Percentiles rank a stretch among this genome's conserved stretches.
Conservation (phyloP, 345 rosid species). For the Moringa oleifera region DNA sequence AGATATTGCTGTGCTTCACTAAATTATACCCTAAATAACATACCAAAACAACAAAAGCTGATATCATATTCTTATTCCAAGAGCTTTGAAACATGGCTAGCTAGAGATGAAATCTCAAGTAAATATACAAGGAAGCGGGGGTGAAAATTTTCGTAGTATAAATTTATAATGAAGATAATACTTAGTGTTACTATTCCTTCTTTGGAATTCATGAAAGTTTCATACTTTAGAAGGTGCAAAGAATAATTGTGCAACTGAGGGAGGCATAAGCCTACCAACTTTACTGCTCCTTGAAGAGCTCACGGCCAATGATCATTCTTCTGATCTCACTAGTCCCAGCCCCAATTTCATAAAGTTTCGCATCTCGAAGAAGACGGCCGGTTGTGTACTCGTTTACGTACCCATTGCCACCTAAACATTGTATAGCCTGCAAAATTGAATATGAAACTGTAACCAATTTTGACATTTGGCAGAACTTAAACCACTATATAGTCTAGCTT, state of each 20-base stretch:
- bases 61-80: too few relatives aligned
- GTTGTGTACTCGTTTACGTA: slow-evolving; percentile 84
- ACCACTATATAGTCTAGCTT: too few relatives aligned
- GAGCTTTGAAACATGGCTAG: too few relatives aligned
- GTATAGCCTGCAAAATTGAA: slow-evolving; percentile 69
- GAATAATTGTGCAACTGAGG: background rate
- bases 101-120: too few relatives aligned
- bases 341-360: slow-evolving; percentile 89
- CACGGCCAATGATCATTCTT: slow-evolving; percentile 85
- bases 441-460: background rate
- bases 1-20: too few relatives aligned
- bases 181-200: background rate
- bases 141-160: background rate
- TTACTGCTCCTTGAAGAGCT: slow-evolving; percentile 65
- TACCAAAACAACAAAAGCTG: too few relatives aligned
- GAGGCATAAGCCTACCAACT: background rate
- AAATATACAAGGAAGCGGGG: too few relatives aligned
- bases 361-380: slow-evolving; percentile 89
- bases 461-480: too few relatives aligned
- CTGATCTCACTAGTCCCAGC: slow-evolving; percentile 98
- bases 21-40: too few relatives aligned
- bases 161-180: background rate
- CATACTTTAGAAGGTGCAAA: background rate
- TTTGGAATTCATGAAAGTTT: background rate
- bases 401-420: slow-evolving; percentile 95